Evolutionary conservation across 805 yeast species (phyloP), one percentile per base, ranked within the genome.

Genomic region (Starmera caribaea): DNA sequence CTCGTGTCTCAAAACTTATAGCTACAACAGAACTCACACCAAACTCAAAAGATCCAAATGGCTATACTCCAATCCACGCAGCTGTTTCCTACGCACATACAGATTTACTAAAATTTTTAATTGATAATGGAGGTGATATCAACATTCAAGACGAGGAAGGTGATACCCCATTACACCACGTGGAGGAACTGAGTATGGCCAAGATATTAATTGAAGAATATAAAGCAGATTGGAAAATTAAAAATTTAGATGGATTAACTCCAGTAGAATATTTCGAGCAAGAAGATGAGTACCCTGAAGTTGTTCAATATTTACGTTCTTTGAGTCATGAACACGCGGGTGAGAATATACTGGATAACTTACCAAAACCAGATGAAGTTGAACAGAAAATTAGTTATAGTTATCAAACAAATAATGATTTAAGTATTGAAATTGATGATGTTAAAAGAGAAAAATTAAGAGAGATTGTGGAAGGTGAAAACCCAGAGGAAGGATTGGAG

Each of bases 21-120:
- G 65, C 60, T 10, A 50, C 71, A 0, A 81, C 80, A 0, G 52
- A 63, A 6, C 67, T 65, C 46, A 69, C 79, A 3, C 74, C 96
- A 3, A 81, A 86, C 53, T 72, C 81, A 7, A 76, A 80, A 45
- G 99, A 92, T 58, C 83, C 85, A 1, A 86, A 89, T 52, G 99
- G 99, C 1, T 92, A 94, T 61, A 90, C 97, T 0, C 95, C 98
- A 7, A 71, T 92, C 11, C 99, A 92, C 58, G 99, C 99, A 1
- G 97, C 98, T 2, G 95, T 94, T 3, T 82, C 97, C 1, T 92
- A 92, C 59, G 90, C 90, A 8, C 89, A 90, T 55, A 50, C 62
- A 3, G 88, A 81, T 9, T 64, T 92, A 32, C 63, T 92, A 31
- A 58, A 63, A 41, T 73, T 71, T 45, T 65, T 87, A 35, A 58